Evolutionary conservation across 768 basidiomycete species (phyloP), one percentile per base, ranked within the genome.

Genomic region (Russula brevipes): DNA sequence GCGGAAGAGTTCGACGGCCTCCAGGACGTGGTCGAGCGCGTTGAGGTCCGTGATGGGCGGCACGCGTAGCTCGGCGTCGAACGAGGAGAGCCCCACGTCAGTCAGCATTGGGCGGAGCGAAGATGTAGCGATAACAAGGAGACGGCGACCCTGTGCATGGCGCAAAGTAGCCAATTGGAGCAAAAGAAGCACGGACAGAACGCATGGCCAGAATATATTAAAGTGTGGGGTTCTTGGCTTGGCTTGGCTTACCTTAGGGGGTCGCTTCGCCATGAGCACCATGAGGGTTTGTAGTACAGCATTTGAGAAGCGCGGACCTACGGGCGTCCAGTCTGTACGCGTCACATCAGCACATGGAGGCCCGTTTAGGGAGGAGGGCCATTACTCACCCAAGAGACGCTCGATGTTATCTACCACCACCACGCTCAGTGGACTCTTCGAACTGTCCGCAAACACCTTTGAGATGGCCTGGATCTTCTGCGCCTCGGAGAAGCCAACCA

Each of bases 261-360:
- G 97, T 63, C 90, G 82, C 65, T 91, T 87, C 50, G 84, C 85
- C 64, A 98, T 85, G 31, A 99, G 78, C 0, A 98, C 95, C 55
- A 97, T 78, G 17, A 99, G 76, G 0, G 95, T 81, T 73, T 98
- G 97, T 30, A 99, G 79, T 5, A 98, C 92, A 8, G 87, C 79
- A 73, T 98, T 98, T 1, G 96, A 98, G 77, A 98, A 99, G 53
- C 94, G 81, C n/a, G 89, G 91, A 2, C 96, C 96, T 76, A 99
- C 88, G 4, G 95, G 93, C 6, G 93, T 94, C 90, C 94, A 99
- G 67, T 98, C 96, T 94, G 63, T 42, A 44, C 14, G 68, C 54
- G 47, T 49, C 56, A 57, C 19, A 5, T 53, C 19, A 39, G 33
- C 33, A n/a, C n/a, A 35, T 14, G 5, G 36, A 14, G 46, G 17